Percentiles rank a stretch among this genome's conserved stretches.
These are phyloP conservation scores for Ceratobasidium sp. DNA, from an alignment of 1,284 basidiomycete species.

Conservation along the genomic window DNA sequence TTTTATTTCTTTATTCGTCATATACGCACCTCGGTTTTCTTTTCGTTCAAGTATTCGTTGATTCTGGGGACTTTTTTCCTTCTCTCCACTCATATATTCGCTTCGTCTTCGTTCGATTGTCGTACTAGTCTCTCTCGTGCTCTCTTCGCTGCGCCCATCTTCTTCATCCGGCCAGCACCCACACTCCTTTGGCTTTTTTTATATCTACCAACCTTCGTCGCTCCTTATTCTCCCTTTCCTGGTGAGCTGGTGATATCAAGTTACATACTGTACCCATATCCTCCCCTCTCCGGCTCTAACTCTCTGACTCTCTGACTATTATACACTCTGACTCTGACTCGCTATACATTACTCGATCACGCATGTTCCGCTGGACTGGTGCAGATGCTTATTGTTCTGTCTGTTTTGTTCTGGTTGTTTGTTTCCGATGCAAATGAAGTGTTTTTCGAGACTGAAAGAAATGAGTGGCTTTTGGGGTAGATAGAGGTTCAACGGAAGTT, in stretches of 20 bases:
- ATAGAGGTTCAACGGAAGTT: background rate
- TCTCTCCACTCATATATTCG: background rate
- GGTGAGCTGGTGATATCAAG: slow-evolving; percentile 1
- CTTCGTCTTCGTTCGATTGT: slow-evolving; percentile 1
- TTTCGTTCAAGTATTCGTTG: slow-evolving; percentile 5
- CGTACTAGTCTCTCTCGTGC: slow-evolving; percentile 9
- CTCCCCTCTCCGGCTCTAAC: background rate
- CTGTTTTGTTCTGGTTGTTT: too few relatives aligned
- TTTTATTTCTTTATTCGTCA: background rate
- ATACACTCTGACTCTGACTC: background rate
- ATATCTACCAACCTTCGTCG: background rate
- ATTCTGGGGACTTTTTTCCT: background rate
- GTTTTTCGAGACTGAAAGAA: background rate
- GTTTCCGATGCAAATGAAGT: slow-evolving; percentile 14
- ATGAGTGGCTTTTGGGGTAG: too few relatives aligned
- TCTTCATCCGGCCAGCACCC: too few relatives aligned
- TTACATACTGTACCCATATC: background rate
- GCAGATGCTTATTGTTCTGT: slow-evolving; percentile 13
- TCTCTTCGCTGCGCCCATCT: slow-evolving; percentile 1
- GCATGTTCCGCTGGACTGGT: slow-evolving; percentile 23
- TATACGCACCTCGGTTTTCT: background rate
- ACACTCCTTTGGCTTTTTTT: too few relatives aligned
- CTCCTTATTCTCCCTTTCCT: background rate
- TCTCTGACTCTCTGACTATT: background rate
- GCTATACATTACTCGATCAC: slow-evolving; percentile 1